Evolutionary conservation across 805 yeast species (phyloP), one percentile per base, ranked within the genome.

Genomic region (Starmerella potacharoeniae): DNA sequence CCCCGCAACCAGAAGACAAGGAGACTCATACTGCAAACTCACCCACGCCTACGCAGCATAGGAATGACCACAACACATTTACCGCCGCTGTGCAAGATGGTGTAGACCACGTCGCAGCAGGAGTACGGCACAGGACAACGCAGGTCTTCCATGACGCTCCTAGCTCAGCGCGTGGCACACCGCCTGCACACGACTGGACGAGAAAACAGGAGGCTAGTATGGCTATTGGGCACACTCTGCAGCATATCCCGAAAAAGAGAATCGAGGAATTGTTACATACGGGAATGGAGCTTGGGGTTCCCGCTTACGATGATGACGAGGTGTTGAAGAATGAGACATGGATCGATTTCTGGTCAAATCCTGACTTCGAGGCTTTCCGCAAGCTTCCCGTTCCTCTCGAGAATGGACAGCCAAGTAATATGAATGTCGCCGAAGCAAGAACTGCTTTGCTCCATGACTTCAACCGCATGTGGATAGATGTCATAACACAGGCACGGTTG

Each of bases 381-480:
- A 45, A 51, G 14, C 52, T 54, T 14, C 50, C 50, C 30, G 45
- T 61, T 5, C 51, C 55, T 4, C 48, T 60, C 1, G 41, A 30
- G 1, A 36, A 42, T 13, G 59, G 54, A n/a, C 16, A 30, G 7
- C 42, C 43, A 9, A 56, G 59, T 2, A 52, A 37, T 13, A 40
- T 67, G 30, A 59, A 68, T 13, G 58, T 70, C 7, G 70, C 60
- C 5, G 68, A 64, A 31, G 70, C 75, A 6, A 63, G 69, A 4
- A 57, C 69, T 29, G 63, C 67, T 28, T 63, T 85, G 28, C 67
- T 75, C 41, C 72, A 75, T 53, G 71, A 76, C 52, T 73, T 81
- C 29, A 76, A 86, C 0, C 69, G 69, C 17, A 80, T 86, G 0
- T 90, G 97, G 97, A 77, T 86, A 28, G 69, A 76, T 29, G 74